Conservation (phyloP, 345 rosid genomes). For the Reutealis trisperma region DNA sequence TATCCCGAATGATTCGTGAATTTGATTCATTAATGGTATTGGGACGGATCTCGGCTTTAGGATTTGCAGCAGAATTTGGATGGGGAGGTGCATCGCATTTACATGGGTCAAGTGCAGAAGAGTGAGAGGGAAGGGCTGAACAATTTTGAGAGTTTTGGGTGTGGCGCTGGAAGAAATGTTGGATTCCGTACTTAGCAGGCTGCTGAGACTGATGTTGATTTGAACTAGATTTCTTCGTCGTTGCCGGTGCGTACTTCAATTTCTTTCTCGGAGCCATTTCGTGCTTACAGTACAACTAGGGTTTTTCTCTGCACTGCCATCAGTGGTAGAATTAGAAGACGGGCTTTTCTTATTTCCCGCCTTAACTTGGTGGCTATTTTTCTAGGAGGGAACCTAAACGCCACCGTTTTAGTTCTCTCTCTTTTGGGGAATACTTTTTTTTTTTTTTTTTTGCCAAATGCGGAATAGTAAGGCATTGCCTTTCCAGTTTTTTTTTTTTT, state of each 20-base stretch:
- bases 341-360: background rate
- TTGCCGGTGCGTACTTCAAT: slow-evolving; percentile 42
- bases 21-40: background rate
- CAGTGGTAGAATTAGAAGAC: background rate
- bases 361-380: background rate
- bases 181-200: slow-evolving; percentile 67
- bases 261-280: slow-evolving; percentile 79
- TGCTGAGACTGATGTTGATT: slow-evolving; percentile 43
- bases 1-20: background rate
- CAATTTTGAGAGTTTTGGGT: slow-evolving; percentile 49
- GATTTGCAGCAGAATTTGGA: slow-evolving; percentile 1
- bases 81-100: background rate
- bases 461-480: too few species aligned
- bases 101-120: background rate
- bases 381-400: background rate
- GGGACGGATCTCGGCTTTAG: background rate
- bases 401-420: too few species aligned
- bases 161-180: slow-evolving; percentile 79
- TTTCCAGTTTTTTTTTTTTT: too few species aligned
- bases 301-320: background rate
- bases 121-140: slow-evolving; percentile 1
- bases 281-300: background rate
- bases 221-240: slow-evolving; percentile 40
- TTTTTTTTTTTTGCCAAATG: too few species aligned
- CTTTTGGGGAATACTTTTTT: too few species aligned